A percentile compares a stretch with the other conserved stretches of the same genome.
phyloP scores from a whole-genome alignment of 257 asterid species.

The Nicotiana undulata region DNA sequence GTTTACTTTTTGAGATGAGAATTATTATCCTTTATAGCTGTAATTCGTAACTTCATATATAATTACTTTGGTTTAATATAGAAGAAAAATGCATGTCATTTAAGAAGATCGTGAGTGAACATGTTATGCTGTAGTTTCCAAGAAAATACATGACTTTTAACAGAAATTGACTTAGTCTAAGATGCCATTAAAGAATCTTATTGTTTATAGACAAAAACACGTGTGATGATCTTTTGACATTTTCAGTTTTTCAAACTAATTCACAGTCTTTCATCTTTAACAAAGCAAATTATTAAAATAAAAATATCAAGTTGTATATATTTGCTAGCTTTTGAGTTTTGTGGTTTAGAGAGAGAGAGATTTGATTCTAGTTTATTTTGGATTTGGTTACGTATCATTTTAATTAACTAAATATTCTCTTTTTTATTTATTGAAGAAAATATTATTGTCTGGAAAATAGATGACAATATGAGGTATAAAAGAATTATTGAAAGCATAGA shows the following conservation, averaged over 20 bases:
- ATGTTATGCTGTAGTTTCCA: slow-evolving; percentile 1
- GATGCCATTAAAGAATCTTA: neutral
- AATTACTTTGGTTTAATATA: neutral
- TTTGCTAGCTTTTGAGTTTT: slow-evolving; percentile 3
- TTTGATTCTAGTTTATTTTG: neutral
- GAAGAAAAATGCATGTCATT: neutral
- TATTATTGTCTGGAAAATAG: slow-evolving; percentile 9
- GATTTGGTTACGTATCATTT: neutral
- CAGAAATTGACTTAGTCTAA: slow-evolving; percentile 2
- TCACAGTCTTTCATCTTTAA: neutral
- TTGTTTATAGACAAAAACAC: slow-evolving; percentile 1
- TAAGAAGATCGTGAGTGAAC: neutral
- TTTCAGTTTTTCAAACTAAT: neutral
- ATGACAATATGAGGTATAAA: neutral
- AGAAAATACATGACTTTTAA: neutral
- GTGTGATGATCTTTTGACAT: slow-evolving; percentile 12
- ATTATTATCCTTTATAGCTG: neutral
- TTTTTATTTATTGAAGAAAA: neutral
- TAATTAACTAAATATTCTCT: neutral
- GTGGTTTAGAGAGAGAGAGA: neutral
- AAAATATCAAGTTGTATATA: neutral
- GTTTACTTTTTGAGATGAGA: neutral
- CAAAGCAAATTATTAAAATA: neutral
- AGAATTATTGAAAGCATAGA: neutral
- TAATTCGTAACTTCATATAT: neutral